Base-by-base conservation (phyloP, 2,329 filamentous ascomycete genomes). In the Colletotrichum chrysophilum region DNA sequence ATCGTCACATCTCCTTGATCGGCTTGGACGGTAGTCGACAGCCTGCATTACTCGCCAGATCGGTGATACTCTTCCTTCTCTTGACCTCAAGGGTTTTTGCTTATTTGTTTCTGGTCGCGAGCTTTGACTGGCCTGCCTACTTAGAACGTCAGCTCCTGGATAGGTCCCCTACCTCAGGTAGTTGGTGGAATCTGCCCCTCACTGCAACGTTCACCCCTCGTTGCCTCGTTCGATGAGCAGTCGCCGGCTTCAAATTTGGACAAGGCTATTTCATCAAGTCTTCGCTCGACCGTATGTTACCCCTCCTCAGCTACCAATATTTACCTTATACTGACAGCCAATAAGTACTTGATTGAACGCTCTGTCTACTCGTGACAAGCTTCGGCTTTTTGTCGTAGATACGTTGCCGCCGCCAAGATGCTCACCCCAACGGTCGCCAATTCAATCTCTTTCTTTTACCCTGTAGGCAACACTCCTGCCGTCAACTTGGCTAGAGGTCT, bases 381-480 rank as follows among this genome's bases (percentile, higher is more conserved):
- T 52, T 52, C 43, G 10, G n/a, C 12, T 7, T 24, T 52, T 7
- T 24, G 43, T 24, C 43, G 43, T 21, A 52, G 13, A 13, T 24
- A 52, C n/a, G 43, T 21, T 52, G n/a, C n/a, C n/a, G 24, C 24
- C 52, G 38, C n/a, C 64, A 79, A 12, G 38, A 87, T 87, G 86
- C 73, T 87, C 24, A 84, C 81, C 1, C 86, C 86, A 2, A 81
- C 83, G 4, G 75, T 83, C 28, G 81, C 83, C 24, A 83, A 79
- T 28, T 80, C 80, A 7, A 77, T 79, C 16, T 75, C 75, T 24
- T 85, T 82, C 48, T 80, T 88, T 26, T 89, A 89, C 67, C 87
- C 89, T 2, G 83, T 88, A n/a, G 89, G 90, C 28, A 90, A 90
- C 79, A 91, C 88, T 0, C 88, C 90, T 5, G 89, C 91, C 7